A percentile compares a stretch with the other conserved stretches of the same genome.
phyloP scores from a whole-genome alignment of 2,329 filamentous ascomycete species.

The Aspergillus japonicus region DNA sequence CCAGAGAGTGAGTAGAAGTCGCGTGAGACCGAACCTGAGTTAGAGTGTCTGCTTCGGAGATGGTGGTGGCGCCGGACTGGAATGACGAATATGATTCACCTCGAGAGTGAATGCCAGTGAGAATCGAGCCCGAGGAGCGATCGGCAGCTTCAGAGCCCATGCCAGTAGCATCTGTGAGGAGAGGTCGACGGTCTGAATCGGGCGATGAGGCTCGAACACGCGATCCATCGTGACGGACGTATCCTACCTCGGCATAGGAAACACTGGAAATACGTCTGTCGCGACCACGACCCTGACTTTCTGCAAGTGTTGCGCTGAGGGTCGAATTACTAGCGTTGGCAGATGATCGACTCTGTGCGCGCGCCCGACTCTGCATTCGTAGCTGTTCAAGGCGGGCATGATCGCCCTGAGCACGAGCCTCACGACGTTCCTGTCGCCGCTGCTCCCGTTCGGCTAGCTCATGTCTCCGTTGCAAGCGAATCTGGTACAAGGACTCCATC shows the following conservation, averaged over 20 bases:
- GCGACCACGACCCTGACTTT: conserved; percentile 45
- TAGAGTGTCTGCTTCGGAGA: conserved; percentile 30
- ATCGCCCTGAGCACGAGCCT: conserved; percentile 72
- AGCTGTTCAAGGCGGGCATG: conserved; percentile 66
- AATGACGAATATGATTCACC: conserved; percentile 39
- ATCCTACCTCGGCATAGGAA: conserved; percentile 48
- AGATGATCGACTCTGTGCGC: conserved; percentile 37
- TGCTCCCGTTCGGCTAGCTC: conserved; percentile 77
- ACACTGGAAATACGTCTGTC: conserved; percentile 49
- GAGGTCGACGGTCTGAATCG: conserved; percentile 49
- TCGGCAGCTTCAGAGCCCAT: conserved; percentile 30
- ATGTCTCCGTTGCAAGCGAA: conserved; percentile 72
- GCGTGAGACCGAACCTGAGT: conserved; percentile 29
- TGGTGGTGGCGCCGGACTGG: conserved; percentile 30
- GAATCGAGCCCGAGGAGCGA: conserved; percentile 29
- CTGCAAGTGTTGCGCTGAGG: conserved; percentile 39
- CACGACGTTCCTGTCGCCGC: conserved; percentile 65
- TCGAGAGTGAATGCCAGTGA: conserved; percentile 29
- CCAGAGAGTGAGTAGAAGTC: conserved; percentile 25
- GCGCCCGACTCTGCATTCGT: conserved; percentile 54
- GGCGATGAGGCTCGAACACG: conserved; percentile 48
- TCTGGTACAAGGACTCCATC: conserved; percentile 91
- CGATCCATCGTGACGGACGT: conserved; percentile 51
- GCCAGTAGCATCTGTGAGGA: conserved; percentile 40
- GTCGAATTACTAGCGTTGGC: conserved; percentile 37